A percentile compares a stretch with the other conserved stretches of the same genome.
Evolutionary conservation across 352 stramenopile genomes (phyloP).

Genomic region (Globisporangium spinosum): DNA sequence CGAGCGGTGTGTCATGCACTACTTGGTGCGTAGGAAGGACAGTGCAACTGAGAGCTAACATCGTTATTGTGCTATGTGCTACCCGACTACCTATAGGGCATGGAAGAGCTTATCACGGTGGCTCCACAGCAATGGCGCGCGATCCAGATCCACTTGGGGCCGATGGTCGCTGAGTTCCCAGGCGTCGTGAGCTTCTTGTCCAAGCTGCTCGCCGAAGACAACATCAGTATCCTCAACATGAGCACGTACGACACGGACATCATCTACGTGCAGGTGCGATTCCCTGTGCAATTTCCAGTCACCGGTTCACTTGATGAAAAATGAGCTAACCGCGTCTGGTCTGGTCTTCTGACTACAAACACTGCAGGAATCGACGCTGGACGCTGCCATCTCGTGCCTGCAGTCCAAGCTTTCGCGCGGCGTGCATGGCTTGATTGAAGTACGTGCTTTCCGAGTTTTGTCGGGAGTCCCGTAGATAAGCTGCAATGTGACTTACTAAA

Average conservation of each 20-base stretch:
- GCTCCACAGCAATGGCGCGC: conserved; percentile 75
- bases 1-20: conserved; percentile 39
- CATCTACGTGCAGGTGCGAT: conserved; percentile 74
- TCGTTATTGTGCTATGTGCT: not conserved
- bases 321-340: no score
- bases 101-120: conserved; percentile 61
- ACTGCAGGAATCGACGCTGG: conserved; percentile 16
- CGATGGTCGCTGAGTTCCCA: conserved; percentile 84
- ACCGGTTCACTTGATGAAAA: not conserved
- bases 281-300: not conserved
- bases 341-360: no score
- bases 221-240: conserved; percentile 90
- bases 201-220: conserved; percentile 73
- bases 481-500: not conserved
- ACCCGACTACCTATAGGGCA: conserved; percentile 30
- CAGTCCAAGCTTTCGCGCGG: conserved; percentile 75
- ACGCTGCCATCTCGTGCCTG: conserved; percentile 68
- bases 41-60: not conserved
- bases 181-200: conserved; percentile 84
- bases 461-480: not conserved
- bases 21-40: not conserved
- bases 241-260: conserved; percentile 89
- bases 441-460: conserved; percentile 13
- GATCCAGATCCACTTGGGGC: conserved; percentile 81
- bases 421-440: conserved; percentile 79